Evolutionary conservation across 1,284 basidiomycete genomes (phyloP), one percentile per base, ranked within the genome.

Genomic region (Tetrapyrgos nigripes): DNA sequence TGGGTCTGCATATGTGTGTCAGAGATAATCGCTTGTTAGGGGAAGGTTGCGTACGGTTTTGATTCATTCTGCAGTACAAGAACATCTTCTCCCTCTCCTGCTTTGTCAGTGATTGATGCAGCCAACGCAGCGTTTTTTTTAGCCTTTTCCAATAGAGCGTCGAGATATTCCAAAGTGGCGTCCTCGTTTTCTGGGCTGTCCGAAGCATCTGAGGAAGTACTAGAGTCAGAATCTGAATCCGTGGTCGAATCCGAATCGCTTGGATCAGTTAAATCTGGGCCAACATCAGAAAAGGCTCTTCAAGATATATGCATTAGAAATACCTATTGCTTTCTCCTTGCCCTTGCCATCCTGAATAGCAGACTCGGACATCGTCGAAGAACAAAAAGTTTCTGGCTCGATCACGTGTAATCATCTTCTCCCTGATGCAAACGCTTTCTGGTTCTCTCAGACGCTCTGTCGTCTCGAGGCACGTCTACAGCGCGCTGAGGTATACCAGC

Each of bases 141-240:
- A 24, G 84, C 91, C 66, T 79, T 85, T 66, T 83, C 81, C 27
- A 93, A 75, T 0, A 92, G 74, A 10, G 83, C 84, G 40, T 89
- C 80, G 2, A 93, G 76, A 59, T 87, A 86, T 66, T 87, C 86
- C 46, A 79, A 76, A 0, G 83, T 83, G 35, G 86, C 73, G 51
- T 81, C 75, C 28, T 80, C 76, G 55, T 80, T 77, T 1, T 68
- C 73, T 40, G 83, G 79, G 19, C 71, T 70, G 51, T 77, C 76
- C 19, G 63, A 62, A 28, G 65, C 66, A 28, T 70, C 53, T 61
- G 63, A 59, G 35, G 62, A 53, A 8, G 64, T 61, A 17, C 65
- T 66, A 3, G 67, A 75, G 46, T 76, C 76, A 27, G 66, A 71
- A 46, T 76, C 68, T 19, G 73, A 76, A 71, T 17, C 75, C 76